These are phyloP conservation scores for Saccharomyces mikatae DNA, from an alignment of 805 yeast species.

Conservation along the genomic window DNA sequence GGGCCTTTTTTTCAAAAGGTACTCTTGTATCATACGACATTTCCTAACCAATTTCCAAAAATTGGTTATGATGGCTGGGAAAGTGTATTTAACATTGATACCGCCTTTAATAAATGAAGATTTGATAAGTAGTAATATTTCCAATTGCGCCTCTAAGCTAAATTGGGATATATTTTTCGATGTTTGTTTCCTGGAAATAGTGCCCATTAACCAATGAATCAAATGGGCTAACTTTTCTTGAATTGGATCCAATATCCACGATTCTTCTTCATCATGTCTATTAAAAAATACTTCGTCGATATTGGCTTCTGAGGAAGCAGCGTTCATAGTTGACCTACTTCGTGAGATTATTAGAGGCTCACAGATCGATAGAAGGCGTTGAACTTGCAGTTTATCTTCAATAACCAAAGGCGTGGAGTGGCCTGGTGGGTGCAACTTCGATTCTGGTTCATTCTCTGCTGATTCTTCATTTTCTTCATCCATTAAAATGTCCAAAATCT, in stretches of 20 bases:
- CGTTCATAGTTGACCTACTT: neutral
- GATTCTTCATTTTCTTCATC: slow-evolving; percentile 31
- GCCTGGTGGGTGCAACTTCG: neutral
- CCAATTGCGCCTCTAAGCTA: slow-evolving; percentile 10
- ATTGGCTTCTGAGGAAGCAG: neutral
- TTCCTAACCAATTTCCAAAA: slow-evolving; percentile 54
- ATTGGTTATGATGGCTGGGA: slow-evolving; percentile 64
- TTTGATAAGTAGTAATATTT: slow-evolving; percentile 19
- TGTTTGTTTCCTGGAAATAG: neutral
- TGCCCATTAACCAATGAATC: neutral
- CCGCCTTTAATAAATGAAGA: slow-evolving; percentile 33
- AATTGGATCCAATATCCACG: slow-evolving; percentile 21
- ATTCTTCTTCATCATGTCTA: slow-evolving; percentile 12
- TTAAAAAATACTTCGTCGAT: neutral
- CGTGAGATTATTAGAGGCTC: slow-evolving; percentile 16
- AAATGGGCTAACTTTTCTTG: slow-evolving; percentile 52
- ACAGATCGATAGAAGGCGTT: slow-evolving; percentile 14
- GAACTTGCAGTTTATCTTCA: slow-evolving; percentile 17
- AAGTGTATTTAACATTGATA: slow-evolving; percentile 52
- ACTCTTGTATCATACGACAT: slow-evolving; percentile 26
- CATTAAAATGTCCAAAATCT: slow-evolving; percentile 53
- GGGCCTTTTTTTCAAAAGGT: slow-evolving; percentile 11
- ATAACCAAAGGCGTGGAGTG: slow-evolving; percentile 4
- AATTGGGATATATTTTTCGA: neutral
- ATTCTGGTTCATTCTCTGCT: slow-evolving; percentile 40